phyloP scores from a whole-genome alignment of 169 alveolate species.

The Plasmodium gonderi region DNA sequence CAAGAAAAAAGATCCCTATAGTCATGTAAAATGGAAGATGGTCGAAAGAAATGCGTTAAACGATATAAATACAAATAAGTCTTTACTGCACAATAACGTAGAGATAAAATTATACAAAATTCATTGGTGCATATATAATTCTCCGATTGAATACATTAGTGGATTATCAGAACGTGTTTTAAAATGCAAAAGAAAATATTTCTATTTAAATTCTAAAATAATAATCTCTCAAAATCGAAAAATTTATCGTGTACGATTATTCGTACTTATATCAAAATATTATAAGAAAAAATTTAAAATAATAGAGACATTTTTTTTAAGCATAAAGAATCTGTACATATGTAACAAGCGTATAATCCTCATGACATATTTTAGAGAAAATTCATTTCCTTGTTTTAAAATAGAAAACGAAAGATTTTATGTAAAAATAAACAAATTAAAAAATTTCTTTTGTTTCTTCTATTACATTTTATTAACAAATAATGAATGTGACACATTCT shows the following conservation, averaged over 20 bases:
- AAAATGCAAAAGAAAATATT: not conserved
- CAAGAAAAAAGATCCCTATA: not conserved
- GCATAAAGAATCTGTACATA: not conserved
- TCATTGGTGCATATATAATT: not conserved
- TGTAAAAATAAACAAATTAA: not conserved
- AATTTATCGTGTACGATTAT: not conserved
- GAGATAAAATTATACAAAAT: not conserved
- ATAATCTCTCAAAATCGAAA: not conserved
- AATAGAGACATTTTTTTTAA: not conserved
- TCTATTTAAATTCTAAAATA: not conserved
- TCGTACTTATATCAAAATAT: not conserved
- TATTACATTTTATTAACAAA: not conserved
- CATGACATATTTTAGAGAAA: not conserved
- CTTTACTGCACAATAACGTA: not conserved
- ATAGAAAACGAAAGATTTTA: not conserved
- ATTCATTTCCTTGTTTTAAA: not conserved
- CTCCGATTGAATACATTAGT: not conserved
- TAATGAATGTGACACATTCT: not conserved
- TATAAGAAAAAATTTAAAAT: conserved; percentile 4
- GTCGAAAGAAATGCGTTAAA: not conserved
- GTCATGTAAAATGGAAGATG: not conserved
- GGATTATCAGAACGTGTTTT: not conserved
- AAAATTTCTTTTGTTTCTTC: not conserved
- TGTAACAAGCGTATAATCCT: not conserved
- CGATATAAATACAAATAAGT: not conserved